phyloP scores from a whole-genome alignment of 1,139 yeast species.

The Magnusiomyces ingens region DNA sequence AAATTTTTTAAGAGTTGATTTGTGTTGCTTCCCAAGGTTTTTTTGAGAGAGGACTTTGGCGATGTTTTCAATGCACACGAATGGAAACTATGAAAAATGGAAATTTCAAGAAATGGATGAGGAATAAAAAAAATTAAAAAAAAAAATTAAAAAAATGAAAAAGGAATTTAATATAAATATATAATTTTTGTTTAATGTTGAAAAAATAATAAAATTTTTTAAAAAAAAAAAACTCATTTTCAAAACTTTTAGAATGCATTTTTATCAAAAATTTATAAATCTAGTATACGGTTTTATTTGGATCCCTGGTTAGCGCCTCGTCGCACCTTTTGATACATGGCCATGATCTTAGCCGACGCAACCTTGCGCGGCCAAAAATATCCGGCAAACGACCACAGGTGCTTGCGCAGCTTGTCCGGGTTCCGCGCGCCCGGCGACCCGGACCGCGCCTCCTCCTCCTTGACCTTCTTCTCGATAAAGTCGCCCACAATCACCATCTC shows the following conservation, averaged over 20 bases:
- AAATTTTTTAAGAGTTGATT: not conserved
- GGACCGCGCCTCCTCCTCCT: conserved; percentile 15
- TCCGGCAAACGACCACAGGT: conserved; percentile 87
- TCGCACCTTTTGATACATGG: conserved; percentile 65
- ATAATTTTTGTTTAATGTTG: not conserved
- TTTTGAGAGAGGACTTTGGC: too few species aligned
- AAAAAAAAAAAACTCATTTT: not conserved
- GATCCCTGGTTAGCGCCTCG: not conserved
- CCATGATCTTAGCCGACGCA: conserved; percentile 62
- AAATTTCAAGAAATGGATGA: not conserved
- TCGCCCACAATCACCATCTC: conserved; percentile 80
- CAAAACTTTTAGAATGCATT: too few species aligned
- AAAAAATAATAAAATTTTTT: not conserved
- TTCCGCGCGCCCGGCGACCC: conserved; percentile 26
- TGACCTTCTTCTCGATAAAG: conserved; percentile 44
- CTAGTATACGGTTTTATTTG: not conserved
- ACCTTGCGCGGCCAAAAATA: conserved; percentile 92
- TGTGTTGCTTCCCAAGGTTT: too few species aligned
- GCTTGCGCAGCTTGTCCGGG: conserved; percentile 46
- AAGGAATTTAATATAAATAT: not conserved
- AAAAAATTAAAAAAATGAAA: conserved; percentile 1
- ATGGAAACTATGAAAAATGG: not conserved
- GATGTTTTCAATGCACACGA: too few species aligned
- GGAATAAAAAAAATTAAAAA: not conserved
- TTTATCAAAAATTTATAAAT: not conserved